A percentile compares a stretch with the other conserved stretches of the same genome.
Conservation (phyloP, 164 flowering plant genomes). For the Platanus orientalis region DNA sequence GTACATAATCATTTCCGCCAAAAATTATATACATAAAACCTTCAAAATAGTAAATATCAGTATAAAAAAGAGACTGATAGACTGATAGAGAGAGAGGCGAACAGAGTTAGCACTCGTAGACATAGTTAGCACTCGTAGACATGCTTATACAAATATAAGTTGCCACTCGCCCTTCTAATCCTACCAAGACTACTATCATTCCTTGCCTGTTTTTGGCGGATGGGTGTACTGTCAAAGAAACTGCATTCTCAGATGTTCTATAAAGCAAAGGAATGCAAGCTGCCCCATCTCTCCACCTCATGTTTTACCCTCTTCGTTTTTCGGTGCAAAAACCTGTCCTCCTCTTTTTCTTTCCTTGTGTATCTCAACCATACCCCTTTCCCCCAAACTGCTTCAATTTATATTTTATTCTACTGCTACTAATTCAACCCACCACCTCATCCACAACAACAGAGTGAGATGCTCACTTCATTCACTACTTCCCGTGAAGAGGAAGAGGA, state of each 20-base stretch:
- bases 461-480: constrained; percentile 30
- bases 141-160: constrained; percentile 9
- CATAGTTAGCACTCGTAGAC: no score
- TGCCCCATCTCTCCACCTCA: constrained; percentile 19
- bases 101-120: no score
- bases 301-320: constrained; percentile 14
- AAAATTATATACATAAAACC: no score
- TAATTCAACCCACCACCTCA: neutral
- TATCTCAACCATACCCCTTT: constrained; percentile 8
- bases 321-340: constrained; percentile 6
- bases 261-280: constrained; percentile 29
- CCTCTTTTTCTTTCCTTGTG: constrained; percentile 8
- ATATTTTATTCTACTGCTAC: neutral
- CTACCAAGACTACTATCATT: constrained; percentile 11
- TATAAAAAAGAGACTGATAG: no score
- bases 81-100: constrained; percentile 7
- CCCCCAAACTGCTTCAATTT: neutral
- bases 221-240: constrained; percentile 26
- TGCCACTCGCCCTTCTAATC: constrained; percentile 13
- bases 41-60: no score
- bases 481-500: constrained; percentile 34
- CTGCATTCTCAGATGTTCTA: constrained; percentile 34
- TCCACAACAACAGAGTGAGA: constrained; percentile 10
- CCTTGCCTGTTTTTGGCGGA: constrained; percentile 27
- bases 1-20: no score